phyloP scores from a whole-genome alignment of 2,329 filamentous ascomycete species.

The Lasiodiplodia theobromae region DNA sequence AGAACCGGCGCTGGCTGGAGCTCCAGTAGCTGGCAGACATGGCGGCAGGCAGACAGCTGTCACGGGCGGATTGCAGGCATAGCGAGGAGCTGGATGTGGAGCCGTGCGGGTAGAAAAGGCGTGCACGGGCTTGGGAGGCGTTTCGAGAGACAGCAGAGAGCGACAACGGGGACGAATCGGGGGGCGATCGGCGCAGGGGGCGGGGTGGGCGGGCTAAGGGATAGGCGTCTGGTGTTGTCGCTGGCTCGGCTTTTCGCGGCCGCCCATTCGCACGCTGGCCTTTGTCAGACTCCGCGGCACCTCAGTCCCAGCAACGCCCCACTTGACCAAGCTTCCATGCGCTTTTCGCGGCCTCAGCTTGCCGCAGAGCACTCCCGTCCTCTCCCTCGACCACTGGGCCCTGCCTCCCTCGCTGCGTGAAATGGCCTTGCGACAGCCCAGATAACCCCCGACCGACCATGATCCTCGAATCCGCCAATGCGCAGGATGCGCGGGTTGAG shows the following conservation, averaged over 20 bases:
- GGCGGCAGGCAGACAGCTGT: neutral
- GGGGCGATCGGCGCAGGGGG: slow-evolving; percentile 10
- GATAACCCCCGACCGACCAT: slow-evolving; percentile 56
- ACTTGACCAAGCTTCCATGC: slow-evolving; percentile 28
- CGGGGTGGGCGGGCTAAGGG: slow-evolving; percentile 3
- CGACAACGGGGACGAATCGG: neutral
- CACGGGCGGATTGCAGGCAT: slow-evolving; percentile 10
- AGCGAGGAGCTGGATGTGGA: neutral
- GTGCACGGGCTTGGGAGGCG: neutral
- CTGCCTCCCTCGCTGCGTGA: slow-evolving; percentile 10
- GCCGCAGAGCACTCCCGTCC: slow-evolving; percentile 36
- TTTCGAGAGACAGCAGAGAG: neutral
- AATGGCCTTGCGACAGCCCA: slow-evolving; percentile 49
- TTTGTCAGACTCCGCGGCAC: slow-evolving; percentile 26
- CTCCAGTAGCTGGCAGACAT: slow-evolving; percentile 99
- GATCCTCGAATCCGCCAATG: slow-evolving; percentile 77
- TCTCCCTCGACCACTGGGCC: slow-evolving; percentile 17
- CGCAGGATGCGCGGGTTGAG: slow-evolving; percentile 82
- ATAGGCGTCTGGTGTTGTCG: slow-evolving; percentile 14
- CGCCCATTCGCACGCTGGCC: slow-evolving; percentile 27
- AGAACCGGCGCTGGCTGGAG: slow-evolving; percentile 87
- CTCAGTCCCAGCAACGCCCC: slow-evolving; percentile 26
- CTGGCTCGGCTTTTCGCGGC: slow-evolving; percentile 21
- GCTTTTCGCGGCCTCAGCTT: slow-evolving; percentile 20
- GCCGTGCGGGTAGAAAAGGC: neutral